Conservation (phyloP, 352 stramenopile genomes). For the Phytophthora sp. region DNA sequence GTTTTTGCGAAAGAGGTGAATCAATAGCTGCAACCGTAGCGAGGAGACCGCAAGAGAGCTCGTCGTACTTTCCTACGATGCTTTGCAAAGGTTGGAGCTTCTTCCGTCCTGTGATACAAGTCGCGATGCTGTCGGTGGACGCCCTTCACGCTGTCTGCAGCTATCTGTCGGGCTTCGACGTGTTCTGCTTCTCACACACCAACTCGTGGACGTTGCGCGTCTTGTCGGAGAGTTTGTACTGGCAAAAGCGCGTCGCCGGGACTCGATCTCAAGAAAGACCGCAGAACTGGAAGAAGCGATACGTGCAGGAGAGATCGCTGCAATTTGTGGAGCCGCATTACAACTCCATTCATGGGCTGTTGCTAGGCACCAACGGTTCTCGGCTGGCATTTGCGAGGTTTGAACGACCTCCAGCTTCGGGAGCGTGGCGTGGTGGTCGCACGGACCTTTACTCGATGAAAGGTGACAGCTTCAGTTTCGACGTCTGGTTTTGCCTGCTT, state of each 20-base stretch:
- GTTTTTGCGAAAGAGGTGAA: not conserved
- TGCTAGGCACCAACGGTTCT: constrained; percentile 7
- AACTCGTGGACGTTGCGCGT: constrained; percentile 13
- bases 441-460: not conserved
- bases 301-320: constrained; percentile 8
- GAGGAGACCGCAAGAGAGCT: not conserved
- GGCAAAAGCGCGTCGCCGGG: constrained; percentile 3
- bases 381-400: constrained; percentile 7
- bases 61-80: not conserved
- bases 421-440: constrained; percentile 4
- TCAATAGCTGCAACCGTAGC: not conserved
- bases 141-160: constrained; percentile 7
- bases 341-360: constrained; percentile 16
- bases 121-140: constrained; percentile 16
- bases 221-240: constrained; percentile 19
- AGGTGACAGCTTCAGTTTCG: constrained; percentile 19
- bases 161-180: constrained; percentile 21
- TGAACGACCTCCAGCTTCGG: constrained; percentile 4
- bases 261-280: not conserved
- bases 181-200: constrained; percentile 20
- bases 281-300: constrained; percentile 4
- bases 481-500: constrained; percentile 35
- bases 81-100: not conserved
- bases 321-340: constrained; percentile 10
- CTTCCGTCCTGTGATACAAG: not conserved